Base-by-base conservation (phyloP, 1,284 basidiomycete genomes). In the Peniophora sp. region DNA sequence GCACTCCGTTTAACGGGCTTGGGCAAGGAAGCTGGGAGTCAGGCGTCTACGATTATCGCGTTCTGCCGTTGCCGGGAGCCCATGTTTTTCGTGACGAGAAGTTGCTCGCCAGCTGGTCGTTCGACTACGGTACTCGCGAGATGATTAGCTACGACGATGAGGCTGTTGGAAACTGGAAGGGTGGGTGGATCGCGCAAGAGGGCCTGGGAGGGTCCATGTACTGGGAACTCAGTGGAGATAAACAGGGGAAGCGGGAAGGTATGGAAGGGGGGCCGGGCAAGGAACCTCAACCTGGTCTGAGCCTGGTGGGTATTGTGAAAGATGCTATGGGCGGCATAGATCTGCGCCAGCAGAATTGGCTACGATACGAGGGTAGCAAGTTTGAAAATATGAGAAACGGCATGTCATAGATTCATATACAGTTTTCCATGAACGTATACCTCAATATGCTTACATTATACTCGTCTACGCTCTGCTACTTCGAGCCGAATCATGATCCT, bases 171-270 rank as follows among this genome's bases (percentile, higher is more conserved):
- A 61, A 66, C 50, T 75, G 74, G 75, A 93, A 93, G 66, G 87
- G 85, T 15, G 72, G 78, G 53, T 93, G 83, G 72, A 92, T 94
- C 57, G 71, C 67, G 55, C 69, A 78, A 44, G 76, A 85, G 62
- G 78, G 81, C 0, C 67, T 93, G 14, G 83, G 82, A 1, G 91
- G 89, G 3, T 85, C 84, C 55, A 92, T 92, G 89, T 91, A 85
- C 60, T 91, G 88, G 88, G 88, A 91, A 64, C 70, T 91, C 51
- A 87, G 83, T 58, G 88, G 87, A 1, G 88, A 91, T 67, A 91
- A 91, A 65, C 83, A 80, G 3, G 66, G 66, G 11, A 59, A 65
- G 22, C 72, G 85, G 52, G 77, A 85, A 23, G 85, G 78, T 3
- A 85, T 89, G 79, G 87, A 90, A 57, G 65, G 69, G 9, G 85